A percentile compares a stretch with the other conserved stretches of the same genome.
These are phyloP conservation scores for Talaromyces borbonicus DNA, from an alignment of 495 filamentous ascomycete genomes.

Conservation along the genomic window DNA sequence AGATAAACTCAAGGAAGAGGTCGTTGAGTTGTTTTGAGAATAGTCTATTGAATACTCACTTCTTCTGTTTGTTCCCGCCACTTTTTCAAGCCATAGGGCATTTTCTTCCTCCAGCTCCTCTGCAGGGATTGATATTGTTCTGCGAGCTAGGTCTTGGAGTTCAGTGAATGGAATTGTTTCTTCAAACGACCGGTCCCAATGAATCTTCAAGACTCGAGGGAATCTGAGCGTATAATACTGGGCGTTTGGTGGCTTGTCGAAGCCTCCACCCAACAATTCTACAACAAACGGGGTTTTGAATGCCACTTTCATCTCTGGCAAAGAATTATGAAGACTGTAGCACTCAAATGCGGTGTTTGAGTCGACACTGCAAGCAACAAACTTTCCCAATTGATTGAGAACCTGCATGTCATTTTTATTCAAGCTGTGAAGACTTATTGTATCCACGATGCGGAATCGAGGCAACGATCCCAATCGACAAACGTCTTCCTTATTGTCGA, in stretches of 20 bases:
- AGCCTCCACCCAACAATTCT: conserved; percentile 54
- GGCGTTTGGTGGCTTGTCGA: conserved; percentile 48
- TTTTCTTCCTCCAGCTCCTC: conserved; percentile 41
- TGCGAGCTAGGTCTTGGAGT: conserved; percentile 43
- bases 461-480: conserved; percentile 41
- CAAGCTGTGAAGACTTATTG: conserved; percentile 42
- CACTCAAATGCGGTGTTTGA: conserved; percentile 23
- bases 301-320: conserved; percentile 30
- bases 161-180: conserved; percentile 47
- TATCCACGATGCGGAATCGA: conserved; percentile 54
- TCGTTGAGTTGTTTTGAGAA: conserved; percentile 11
- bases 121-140: conserved; percentile 28
- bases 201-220: conserved; percentile 52
- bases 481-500: conserved; percentile 62
- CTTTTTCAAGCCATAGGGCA: conserved; percentile 42
- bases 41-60: conserved; percentile 18
- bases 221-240: conserved; percentile 53
- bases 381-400: conserved; percentile 44
- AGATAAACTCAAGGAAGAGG: conserved; percentile 3
- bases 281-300: conserved; percentile 56
- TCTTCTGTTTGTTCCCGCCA: conserved; percentile 36
- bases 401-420: conserved; percentile 33
- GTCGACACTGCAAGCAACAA: conserved; percentile 19
- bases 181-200: conserved; percentile 45
- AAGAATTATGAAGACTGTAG: conserved; percentile 17